Evolutionary conservation across 2,329 filamentous ascomycete species (phyloP).

Genomic region (Furcasterigmium furcatum): DNA sequence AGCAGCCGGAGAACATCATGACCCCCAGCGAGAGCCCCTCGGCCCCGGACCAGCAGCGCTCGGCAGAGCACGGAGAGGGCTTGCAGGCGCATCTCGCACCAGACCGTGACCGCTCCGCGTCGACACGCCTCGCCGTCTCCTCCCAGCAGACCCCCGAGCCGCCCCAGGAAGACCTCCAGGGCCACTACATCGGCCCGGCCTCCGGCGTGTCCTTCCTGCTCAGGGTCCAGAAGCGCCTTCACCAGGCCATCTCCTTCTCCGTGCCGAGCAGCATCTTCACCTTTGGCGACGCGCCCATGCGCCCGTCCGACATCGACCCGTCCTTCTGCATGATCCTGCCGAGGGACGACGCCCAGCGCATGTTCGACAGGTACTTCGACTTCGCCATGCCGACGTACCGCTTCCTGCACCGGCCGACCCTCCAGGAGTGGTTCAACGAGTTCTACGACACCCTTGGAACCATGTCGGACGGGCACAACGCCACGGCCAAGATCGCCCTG

Average conservation of each 20-base stretch:
- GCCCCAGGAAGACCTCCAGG: slow-evolving; percentile 23
- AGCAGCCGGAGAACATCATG: background rate
- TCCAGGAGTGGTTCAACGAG: slow-evolving; percentile 43
- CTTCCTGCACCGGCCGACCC: slow-evolving; percentile 48
- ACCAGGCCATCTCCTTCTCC: slow-evolving; percentile 18
- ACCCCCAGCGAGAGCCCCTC: background rate
- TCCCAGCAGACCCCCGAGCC: slow-evolving; percentile 19
- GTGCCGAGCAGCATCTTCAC: slow-evolving; percentile 40
- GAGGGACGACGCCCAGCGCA: slow-evolving; percentile 24
- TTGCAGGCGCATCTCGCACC: slow-evolving; percentile 3
- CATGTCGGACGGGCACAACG: slow-evolving; percentile 18
- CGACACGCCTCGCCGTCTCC: background rate
- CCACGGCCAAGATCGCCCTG: slow-evolving; percentile 32
- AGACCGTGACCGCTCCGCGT: slow-evolving; percentile 20
- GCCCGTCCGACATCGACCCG: slow-evolving; percentile 25
- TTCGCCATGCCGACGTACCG: slow-evolving; percentile 54
- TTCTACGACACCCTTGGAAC: slow-evolving; percentile 31
- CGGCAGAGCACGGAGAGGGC: slow-evolving; percentile 2
- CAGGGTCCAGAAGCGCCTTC: slow-evolving; percentile 23
- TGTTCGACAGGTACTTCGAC: slow-evolving; percentile 52
- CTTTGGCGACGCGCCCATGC: slow-evolving; percentile 48
- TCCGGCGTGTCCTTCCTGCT: slow-evolving; percentile 25
- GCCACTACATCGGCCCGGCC: slow-evolving; percentile 26
- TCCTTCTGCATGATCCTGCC: slow-evolving; percentile 36
- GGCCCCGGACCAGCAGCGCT: background rate